Conservation (phyloP, 2,329 filamentous ascomycete species). For the Xylaria polymorpha region DNA sequence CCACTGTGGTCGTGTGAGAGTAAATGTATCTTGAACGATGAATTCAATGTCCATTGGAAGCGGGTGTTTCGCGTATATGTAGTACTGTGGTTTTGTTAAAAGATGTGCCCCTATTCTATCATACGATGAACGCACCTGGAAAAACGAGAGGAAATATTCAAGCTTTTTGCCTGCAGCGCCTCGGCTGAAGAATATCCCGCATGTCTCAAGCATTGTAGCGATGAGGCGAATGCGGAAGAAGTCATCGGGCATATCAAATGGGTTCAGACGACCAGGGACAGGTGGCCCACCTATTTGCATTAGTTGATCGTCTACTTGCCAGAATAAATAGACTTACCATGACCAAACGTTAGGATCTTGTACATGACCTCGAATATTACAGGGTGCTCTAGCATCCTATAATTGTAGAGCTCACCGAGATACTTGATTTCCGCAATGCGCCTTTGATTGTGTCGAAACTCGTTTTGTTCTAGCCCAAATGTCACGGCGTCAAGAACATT, state of each 20-base stretch:
- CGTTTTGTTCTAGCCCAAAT: slow-evolving; percentile 91
- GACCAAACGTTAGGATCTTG: slow-evolving; percentile 92
- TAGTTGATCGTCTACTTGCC: slow-evolving; percentile 17
- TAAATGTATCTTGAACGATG: slow-evolving; percentile 91
- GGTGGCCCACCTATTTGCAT: slow-evolving; percentile 75
- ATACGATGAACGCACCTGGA: slow-evolving; percentile 71
- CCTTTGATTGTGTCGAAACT: slow-evolving; percentile 97
- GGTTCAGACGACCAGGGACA: slow-evolving; percentile 78
- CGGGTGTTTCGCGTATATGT: slow-evolving; percentile 88
- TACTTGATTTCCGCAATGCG: slow-evolving; percentile 97
- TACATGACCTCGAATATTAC: slow-evolving; percentile 97
- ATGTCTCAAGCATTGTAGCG: slow-evolving; percentile 91
- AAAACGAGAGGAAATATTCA: slow-evolving; percentile 96
- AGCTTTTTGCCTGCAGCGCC: slow-evolving; percentile 95
- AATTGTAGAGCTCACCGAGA: slow-evolving; percentile 95
- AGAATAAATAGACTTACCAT: slow-evolving; percentile 62
- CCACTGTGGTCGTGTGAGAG: slow-evolving; percentile 89
- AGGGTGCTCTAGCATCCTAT: slow-evolving; percentile 93
- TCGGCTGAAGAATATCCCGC: slow-evolving; percentile 94
- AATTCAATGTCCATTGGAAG: slow-evolving; percentile 98
- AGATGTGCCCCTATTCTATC: slow-evolving; percentile 10
- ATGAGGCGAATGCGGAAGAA: slow-evolving; percentile 95
- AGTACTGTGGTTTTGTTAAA: slow-evolving; percentile 71
- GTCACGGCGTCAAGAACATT: slow-evolving; percentile 89
- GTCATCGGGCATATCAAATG: slow-evolving; percentile 89